Evolutionary conservation across 495 filamentous ascomycete species (phyloP), one percentile per base, ranked within the genome.

Genomic region (Penicillium diatomitis): DNA sequence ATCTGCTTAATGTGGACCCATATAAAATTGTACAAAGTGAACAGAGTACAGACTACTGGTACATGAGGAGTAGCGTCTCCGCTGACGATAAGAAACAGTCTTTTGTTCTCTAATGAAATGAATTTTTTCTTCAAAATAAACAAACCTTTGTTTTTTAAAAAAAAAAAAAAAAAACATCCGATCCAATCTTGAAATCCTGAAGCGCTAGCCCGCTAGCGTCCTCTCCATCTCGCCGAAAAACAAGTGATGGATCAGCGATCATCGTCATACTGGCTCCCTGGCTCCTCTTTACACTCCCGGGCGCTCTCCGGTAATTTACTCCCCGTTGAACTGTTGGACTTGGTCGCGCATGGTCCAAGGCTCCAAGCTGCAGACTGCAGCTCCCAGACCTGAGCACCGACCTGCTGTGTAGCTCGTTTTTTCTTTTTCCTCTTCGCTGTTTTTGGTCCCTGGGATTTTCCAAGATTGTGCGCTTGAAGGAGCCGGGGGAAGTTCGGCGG

Each of bases 241-340:
- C 20, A 53, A 44, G 51, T 54, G 54, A 57, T 53, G 32, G 50
- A 53, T 57, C 54, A 38, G 33, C 32, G 11, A 12, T 31, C 27
- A 30, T 47, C 47, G 46, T 12, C 30, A 33, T 43, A 38, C 39
- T 33, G 11, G 27, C 29, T 44, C 46, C 41, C 39, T 33, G 11
- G 27, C 29, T 44, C 46, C 41, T 40, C 29, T 31, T 38, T 49
- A 38, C 41, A 20, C 20, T 20, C 37, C 46, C 51, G 51, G 51
- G 44, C 39, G 20, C 10, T 8, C 12, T 53, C 51, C 51, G 46
- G 46, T 49, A 53, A 44, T 38, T 32, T 44, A 29, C 40, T 20
- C 33, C 35, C 12, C 32, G 33, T 36, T 31, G 20, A 20, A 20
- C 20, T 20, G 20, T 20, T 20, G 20, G 20, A 20, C 20, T 20